These are phyloP conservation scores for Gigaspora rosea DNA, from an alignment of 192 early-diverging fungal genomes.

Conservation along the genomic window DNA sequence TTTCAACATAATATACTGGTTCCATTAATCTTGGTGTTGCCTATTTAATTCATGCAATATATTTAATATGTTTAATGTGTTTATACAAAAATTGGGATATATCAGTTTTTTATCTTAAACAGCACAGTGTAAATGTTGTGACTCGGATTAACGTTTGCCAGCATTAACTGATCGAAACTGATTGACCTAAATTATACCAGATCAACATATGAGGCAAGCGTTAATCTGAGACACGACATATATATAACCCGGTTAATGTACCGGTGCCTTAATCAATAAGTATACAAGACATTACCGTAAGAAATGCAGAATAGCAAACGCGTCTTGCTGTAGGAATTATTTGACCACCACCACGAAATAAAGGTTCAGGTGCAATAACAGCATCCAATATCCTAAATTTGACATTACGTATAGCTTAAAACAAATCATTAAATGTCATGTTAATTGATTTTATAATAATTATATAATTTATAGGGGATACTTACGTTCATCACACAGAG, in stretches of 20 bases:
- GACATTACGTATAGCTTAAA: conserved; percentile 85
- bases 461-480: not conserved
- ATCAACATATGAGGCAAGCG: too few species aligned
- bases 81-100: not conserved
- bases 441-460: not conserved
- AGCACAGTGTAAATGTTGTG: too few species aligned
- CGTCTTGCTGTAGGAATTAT: conserved; percentile 95
- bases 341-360: conserved; percentile 93
- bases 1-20: conserved; percentile 94
- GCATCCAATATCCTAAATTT: conserved; percentile 94
- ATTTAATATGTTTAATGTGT: not conserved
- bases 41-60: conserved; percentile 36
- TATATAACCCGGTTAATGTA: too few species aligned
- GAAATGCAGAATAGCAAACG: conserved; percentile 95
- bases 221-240: too few species aligned
- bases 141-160: too few species aligned
- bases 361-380: conserved; percentile 79
- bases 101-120: too few species aligned
- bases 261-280: not conserved
- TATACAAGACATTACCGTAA: conserved; percentile 60
- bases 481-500: conserved; percentile 94
- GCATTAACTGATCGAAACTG: too few species aligned
- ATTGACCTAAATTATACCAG: too few species aligned
- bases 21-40: conserved; percentile 97
- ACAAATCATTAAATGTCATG: not conserved